Percentiles rank a stretch among this genome's conserved stretches.
phyloP scores from a whole-genome alignment of 345 rosid genomes.

The Sonneratia alba region DNA sequence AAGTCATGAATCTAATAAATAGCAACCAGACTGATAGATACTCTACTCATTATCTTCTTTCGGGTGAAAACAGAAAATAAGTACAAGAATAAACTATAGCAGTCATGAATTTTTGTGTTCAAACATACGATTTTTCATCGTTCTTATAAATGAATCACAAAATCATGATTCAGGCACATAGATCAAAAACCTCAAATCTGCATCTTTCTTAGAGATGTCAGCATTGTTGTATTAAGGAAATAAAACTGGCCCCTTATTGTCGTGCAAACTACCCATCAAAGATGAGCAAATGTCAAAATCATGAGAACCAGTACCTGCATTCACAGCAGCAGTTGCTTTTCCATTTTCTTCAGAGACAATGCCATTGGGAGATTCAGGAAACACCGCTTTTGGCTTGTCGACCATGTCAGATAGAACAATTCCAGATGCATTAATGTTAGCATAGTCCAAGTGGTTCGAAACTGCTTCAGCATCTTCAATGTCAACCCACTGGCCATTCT shows the following conservation, averaged over 20 bases:
- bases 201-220: neutral
- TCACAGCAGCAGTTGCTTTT: slow-evolving; percentile 25
- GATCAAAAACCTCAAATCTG: neutral
- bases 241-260: neutral
- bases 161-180: neutral
- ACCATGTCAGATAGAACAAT: slow-evolving; percentile 43
- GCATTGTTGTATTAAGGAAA: neutral
- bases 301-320: slow-evolving; percentile 22
- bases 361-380: slow-evolving; percentile 24
- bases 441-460: slow-evolving; percentile 43
- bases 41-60: neutral
- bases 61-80: neutral
- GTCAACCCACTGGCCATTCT: slow-evolving; percentile 88
- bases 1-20: neutral
- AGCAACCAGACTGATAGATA: neutral
- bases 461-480: slow-evolving; percentile 67
- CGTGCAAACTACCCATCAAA: neutral
- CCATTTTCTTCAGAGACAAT: slow-evolving; percentile 38
- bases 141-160: neutral
- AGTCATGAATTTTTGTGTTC: neutral
- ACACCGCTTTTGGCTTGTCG: slow-evolving; percentile 38
- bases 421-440: slow-evolving; percentile 54
- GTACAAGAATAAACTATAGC: neutral
- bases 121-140: neutral
- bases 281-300: neutral